phyloP scores from a whole-genome alignment of 495 filamentous ascomycete species.

The Talaromyces liani region DNA sequence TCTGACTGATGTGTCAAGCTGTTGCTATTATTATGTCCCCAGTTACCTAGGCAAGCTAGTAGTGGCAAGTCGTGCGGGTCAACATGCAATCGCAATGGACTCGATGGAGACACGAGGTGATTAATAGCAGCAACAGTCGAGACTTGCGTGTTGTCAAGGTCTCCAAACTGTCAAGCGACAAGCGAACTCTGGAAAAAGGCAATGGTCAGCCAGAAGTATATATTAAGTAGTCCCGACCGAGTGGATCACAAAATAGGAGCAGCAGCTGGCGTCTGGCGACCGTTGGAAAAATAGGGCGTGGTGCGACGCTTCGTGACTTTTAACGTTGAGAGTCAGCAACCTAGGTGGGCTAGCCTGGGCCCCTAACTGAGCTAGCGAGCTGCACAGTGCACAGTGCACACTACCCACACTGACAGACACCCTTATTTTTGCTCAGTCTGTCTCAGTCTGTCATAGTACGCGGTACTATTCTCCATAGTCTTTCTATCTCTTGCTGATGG shows the following conservation, averaged over 20 bases:
- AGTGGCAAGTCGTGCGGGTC: not conserved
- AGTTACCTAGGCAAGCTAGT: not conserved
- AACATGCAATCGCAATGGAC: not conserved
- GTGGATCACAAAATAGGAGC: not conserved
- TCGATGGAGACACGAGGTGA: not conserved
- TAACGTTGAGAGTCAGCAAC: not conserved
- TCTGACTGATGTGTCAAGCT: not conserved
- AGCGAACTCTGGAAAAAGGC: not conserved
- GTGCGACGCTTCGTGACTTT: conserved; percentile 1
- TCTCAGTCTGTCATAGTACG: not conserved
- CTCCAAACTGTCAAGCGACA: not conserved
- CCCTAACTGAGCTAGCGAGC: not conserved
- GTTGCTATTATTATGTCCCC: not conserved
- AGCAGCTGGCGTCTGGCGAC: not conserved
- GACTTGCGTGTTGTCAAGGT: not conserved
- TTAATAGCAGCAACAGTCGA: not conserved
- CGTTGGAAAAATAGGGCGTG: not conserved
- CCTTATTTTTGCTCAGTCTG: not conserved
- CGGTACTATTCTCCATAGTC: too few relatives aligned
- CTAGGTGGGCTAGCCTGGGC: not conserved
- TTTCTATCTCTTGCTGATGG: not conserved
- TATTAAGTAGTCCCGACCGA: not conserved
- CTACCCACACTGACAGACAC: not conserved
- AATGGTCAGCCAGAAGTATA: not conserved
- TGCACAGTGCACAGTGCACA: not conserved